A percentile compares a stretch with the other conserved stretches of the same genome.
phyloP scores from a whole-genome alignment of 139 green algal species.

The Closterium sp. region DNA sequence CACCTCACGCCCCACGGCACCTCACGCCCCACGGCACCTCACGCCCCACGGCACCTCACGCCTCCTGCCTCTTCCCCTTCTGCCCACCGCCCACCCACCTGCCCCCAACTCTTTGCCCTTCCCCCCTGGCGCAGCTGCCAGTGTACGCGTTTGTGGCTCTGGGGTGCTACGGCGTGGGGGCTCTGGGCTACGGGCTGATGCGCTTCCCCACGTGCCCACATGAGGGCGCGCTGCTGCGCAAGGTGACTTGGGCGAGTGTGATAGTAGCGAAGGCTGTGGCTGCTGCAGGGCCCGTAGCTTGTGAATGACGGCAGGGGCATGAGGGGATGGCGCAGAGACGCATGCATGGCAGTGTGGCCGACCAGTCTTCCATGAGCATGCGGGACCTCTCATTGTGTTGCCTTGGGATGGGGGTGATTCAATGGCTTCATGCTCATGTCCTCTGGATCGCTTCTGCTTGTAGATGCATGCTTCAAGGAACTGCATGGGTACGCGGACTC shows the following conservation, averaged over 20 bases:
- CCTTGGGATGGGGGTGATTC: no score
- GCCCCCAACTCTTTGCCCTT: background rate
- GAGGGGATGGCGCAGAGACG: background rate
- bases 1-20: no score
- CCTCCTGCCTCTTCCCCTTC: no score
- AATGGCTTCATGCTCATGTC: no score
- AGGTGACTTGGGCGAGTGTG: background rate
- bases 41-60: no score
- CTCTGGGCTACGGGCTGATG: conserved; percentile 43
- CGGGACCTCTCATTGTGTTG: no score
- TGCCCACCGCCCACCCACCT: no score
- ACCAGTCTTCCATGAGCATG: no score
- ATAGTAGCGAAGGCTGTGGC: background rate
- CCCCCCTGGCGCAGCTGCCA: conserved; percentile 5
- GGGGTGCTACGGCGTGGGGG: conserved; percentile 25
- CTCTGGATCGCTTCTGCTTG: background rate
- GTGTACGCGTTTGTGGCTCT: conserved; percentile 41
- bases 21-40: no score
- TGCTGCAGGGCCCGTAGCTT: background rate
- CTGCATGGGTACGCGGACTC: background rate
- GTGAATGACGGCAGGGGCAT: background rate
- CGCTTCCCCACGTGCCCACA: conserved; percentile 37
- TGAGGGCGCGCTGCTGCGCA: conserved; percentile 30
- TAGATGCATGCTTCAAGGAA: background rate
- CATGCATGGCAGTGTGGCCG: background rate